Conservation (phyloP, 805 yeast genomes). For the Candida morakotiae region DNA sequence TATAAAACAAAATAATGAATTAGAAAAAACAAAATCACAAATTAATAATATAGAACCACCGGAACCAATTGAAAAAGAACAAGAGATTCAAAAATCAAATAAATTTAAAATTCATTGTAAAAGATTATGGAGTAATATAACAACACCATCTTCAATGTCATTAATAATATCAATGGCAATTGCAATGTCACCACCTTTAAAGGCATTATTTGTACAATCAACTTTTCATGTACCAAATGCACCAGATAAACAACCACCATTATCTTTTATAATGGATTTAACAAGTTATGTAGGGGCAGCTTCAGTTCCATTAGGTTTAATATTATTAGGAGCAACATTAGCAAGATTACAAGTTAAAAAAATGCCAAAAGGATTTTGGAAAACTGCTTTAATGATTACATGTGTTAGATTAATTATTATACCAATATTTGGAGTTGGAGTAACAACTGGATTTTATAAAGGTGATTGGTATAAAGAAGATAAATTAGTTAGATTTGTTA, state of each 20-base stretch:
- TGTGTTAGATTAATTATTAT: conserved; percentile 57
- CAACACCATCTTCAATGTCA: conserved; percentile 69
- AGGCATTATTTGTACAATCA: conserved; percentile 45
- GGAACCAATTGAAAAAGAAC: conserved; percentile 6
- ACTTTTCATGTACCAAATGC: conserved; percentile 55
- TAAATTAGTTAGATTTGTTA: conserved; percentile 62
- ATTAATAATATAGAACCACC: conserved; percentile 17
- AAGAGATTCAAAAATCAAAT: background rate
- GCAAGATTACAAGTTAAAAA: conserved; percentile 61
- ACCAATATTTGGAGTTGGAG: conserved; percentile 73
- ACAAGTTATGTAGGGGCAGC: conserved; percentile 80
- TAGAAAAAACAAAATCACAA: conserved; percentile 16
- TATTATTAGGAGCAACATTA: conserved; percentile 82
- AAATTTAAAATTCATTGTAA: conserved; percentile 8
- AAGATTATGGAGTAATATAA: conserved; percentile 43
- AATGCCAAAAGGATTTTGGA: conserved; percentile 70
- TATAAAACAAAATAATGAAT: conserved; percentile 16
- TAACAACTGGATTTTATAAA: conserved; percentile 51
- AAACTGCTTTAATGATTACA: conserved; percentile 56
- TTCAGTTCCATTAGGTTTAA: conserved; percentile 80
- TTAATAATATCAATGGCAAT: conserved; percentile 62
- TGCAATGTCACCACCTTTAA: conserved; percentile 85
- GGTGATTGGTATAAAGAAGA: conserved; percentile 66
- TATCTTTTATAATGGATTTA: conserved; percentile 81
- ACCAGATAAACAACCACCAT: conserved; percentile 80